Evolutionary conservation across 1,139 yeast genomes (phyloP), one percentile per base, ranked within the genome.

Genomic region (Pichia sp.): DNA sequence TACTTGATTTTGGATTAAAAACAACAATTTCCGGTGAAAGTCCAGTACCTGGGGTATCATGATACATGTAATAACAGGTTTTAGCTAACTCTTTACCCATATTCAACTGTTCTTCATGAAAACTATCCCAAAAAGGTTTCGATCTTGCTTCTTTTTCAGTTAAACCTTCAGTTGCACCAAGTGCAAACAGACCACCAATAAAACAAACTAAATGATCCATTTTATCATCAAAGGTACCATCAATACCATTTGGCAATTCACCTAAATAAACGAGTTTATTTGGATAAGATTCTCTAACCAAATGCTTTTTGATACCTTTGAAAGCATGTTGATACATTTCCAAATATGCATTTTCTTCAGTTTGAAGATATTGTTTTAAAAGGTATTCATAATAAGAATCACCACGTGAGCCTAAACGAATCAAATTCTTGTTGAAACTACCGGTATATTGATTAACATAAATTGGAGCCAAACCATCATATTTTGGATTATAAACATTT

Each of bases 191-290:
- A 0, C 96, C 96, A 42, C 96, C 96, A 56, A 86, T 79, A 64
- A 87, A 88, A 61, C 97, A 89, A 19, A 87, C 96, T 50, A 87
- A 68, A 62, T 89, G 96, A 59, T 89, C 97, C 96, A 89, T 87
- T 60, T 87, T 88, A 16, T 78, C 66, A n/a, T 82, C 76, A 7
- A 81, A 62, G 2, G 67, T 64, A 0, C 80, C 80, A 13, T 61
- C 64, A 16, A 86, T 56, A 8, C 96, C 96, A 26, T 62, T 53
- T 21, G 82, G 86, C 40, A 78, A 70, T 61, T 89, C 97, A 11
- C 95, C 96, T 47, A 89, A 70, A 56, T 70, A 89, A 0, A 82
- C 72, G 32, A 83, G 66, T 3, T 73, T 74, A 50, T 65, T 74
- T 6, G 95, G 95, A 31, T 61, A 59, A 1, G 95, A 79, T 42